A percentile compares a stretch with the other conserved stretches of the same genome.
These are phyloP conservation scores for Allomyces macrogynus DNA, from an alignment of 192 early-diverging fungal species.

Conservation along the genomic window DNA sequence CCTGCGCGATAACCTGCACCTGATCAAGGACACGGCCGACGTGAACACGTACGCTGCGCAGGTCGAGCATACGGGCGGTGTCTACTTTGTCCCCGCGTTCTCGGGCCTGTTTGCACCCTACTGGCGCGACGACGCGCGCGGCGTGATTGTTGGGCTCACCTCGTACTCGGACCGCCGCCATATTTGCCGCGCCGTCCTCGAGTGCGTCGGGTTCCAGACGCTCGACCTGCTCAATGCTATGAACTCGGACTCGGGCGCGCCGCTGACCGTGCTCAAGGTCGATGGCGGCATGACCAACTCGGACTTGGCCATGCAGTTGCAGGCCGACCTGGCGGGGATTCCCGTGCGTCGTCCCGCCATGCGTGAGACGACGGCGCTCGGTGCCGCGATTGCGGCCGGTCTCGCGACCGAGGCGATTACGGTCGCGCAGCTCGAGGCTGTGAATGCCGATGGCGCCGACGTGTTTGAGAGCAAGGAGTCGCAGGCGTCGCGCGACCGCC, in stretches of 20 bases:
- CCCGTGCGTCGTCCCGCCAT: conserved; percentile 62
- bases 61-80: conserved; percentile 58
- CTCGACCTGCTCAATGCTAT: conserved; percentile 74
- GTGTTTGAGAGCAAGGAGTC: conserved; percentile 24
- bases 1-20: conserved; percentile 66
- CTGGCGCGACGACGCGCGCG: conserved; percentile 80
- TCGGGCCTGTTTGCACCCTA: conserved; percentile 84
- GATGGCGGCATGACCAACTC: conserved; percentile 90
- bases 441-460: conserved; percentile 25
- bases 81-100: conserved; percentile 92
- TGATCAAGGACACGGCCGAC: conserved; percentile 53
- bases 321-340: conserved; percentile 64
- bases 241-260: conserved; percentile 50
- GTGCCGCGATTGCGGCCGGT: conserved; percentile 77
- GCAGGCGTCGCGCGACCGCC: conserved; percentile 31
- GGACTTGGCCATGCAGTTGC: conserved; percentile 77
- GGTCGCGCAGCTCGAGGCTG: conserved; percentile 27
- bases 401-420: conserved; percentile 40
- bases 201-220: conserved; percentile 78
- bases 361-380: conserved; percentile 80
- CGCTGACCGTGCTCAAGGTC: conserved; percentile 57
- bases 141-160: conserved; percentile 66
- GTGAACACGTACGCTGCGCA: conserved; percentile 45
- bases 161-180: conserved; percentile 71
- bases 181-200: conserved; percentile 68